Evolutionary conservation across 164 flowering plant genomes (phyloP).

Genomic region (Protea cynaroides): DNA sequence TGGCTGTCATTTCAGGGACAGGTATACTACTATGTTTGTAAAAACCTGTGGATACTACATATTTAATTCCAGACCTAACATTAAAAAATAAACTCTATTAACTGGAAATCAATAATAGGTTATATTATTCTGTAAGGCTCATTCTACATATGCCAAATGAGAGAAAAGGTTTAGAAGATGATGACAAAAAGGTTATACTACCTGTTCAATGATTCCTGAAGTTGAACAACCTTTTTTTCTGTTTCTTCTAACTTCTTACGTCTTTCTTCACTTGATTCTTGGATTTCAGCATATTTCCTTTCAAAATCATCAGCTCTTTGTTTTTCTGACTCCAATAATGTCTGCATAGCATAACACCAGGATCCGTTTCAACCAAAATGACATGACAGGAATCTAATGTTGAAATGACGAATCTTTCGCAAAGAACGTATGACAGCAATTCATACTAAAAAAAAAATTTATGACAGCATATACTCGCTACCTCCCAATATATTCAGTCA

Average conservation of each 20-base stretch:
- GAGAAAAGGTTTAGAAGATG: no score
- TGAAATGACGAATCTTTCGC: neutral
- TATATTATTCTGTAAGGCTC: no score
- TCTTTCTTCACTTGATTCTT: constrained; percentile 50
- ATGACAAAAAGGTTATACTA: constrained; percentile 11
- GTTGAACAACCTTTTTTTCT: constrained; percentile 60
- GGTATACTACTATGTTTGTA: no score
- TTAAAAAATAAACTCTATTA: no score
- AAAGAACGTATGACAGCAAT: constrained; percentile 2
- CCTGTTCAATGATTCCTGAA: constrained; percentile 73
- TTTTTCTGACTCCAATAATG: constrained; percentile 42
- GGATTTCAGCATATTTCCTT: constrained; percentile 42
- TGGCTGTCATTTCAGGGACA: no score
- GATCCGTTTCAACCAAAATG: neutral
- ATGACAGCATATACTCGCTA: no score
- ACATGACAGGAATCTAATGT: constrained; percentile 3
- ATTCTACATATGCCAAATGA: no score
- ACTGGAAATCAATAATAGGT: neutral
- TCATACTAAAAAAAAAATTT: no score
- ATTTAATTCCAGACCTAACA: no score
- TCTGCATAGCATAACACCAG: constrained; percentile 29
- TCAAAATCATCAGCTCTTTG: constrained; percentile 51
- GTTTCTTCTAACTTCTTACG: constrained; percentile 60
- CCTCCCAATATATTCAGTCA: no score
- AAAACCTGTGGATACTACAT: no score